Evolutionary conservation across 225 moss, liverwort and hornwort genomes (phyloP).

Genomic region (Physcomitrium patens): DNA sequence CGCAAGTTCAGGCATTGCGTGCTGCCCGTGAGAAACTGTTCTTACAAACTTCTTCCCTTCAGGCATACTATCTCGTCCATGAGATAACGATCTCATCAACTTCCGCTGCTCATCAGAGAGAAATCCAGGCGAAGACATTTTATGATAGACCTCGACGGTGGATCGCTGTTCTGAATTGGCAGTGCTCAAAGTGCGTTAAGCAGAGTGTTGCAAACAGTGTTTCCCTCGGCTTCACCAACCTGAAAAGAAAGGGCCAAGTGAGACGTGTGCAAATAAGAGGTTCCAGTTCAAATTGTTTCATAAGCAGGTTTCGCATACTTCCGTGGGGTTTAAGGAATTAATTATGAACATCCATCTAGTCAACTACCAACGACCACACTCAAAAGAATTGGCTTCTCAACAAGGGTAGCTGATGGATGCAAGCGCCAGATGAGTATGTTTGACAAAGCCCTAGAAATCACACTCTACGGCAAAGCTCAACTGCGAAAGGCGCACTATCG

Average conservation of each 20-base stretch:
- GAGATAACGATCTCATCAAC: conserved; percentile 79
- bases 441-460: too few species aligned
- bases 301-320: neutral
- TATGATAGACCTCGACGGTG: neutral
- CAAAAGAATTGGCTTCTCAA: neutral
- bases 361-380: neutral
- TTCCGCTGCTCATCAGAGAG: conserved; percentile 85
- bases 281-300: too few species aligned
- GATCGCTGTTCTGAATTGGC: neutral
- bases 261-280: neutral
- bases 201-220: neutral
- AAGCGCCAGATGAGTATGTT: too few species aligned
- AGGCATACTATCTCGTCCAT: conserved; percentile 62
- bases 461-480: too few species aligned
- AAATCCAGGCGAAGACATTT: conserved; percentile 75
- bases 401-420: neutral
- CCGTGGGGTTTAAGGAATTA: neutral
- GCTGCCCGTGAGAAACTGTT: conserved; percentile 68
- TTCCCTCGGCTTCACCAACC: conserved; percentile 41
- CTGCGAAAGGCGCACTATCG: too few species aligned
- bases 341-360: neutral
- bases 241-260: conserved; percentile 26
- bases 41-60: conserved; percentile 61
- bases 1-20: conserved; percentile 38
- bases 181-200: neutral